Evolutionary conservation across 2,329 filamentous ascomycete species (phyloP), one percentile per base, ranked within the genome.

Genomic region (Trichoderma sp.): DNA sequence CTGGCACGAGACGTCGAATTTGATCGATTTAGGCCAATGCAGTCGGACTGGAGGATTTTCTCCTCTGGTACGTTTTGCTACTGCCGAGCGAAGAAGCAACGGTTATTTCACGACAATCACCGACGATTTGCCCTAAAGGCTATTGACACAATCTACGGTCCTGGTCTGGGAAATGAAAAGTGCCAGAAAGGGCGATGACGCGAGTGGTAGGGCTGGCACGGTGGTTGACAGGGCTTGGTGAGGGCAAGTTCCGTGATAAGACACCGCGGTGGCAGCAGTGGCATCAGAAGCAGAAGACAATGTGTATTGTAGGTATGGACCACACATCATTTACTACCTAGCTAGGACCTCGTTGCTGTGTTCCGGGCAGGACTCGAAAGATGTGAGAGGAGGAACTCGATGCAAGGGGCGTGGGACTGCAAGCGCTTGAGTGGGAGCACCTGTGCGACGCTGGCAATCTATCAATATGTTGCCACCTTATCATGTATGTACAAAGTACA

Each of bases 371-470:
- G 19, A 26, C 3, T 17, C 12, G 26, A 30, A 57, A 50, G 34
- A 1, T 39, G 34, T 39, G 43, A 30, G 52, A 41, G 34, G n/a
- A 44, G 30, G 19, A 21, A 30, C 2, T 9, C 15, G 9, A 63
- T 45, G 47, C 44, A 58, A 64, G 54, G 55, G 62, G 15, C 24
- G 15, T 44, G 17, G 26, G 43, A 21, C 14, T 19, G 45, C 28
- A 28, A 39, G 30, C 26, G 50, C 50, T 63, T 55, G 41, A 19
- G 15, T 55, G 34, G 50, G 43, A 44, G 34, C 28, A 47, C 45
- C 43, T 34, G 28, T 17, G 26, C 28, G 43, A 30, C 26, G 34
- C 41, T 39, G 30, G 43, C 54, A 47, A 34, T 26, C 10, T 44
- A 14, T 17, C 19, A 52, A 17, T n/a, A 52, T 34, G 12, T 39